Conservation (phyloP, 768 basidiomycete genomes). For the Lactifluus subvellereus region DNA sequence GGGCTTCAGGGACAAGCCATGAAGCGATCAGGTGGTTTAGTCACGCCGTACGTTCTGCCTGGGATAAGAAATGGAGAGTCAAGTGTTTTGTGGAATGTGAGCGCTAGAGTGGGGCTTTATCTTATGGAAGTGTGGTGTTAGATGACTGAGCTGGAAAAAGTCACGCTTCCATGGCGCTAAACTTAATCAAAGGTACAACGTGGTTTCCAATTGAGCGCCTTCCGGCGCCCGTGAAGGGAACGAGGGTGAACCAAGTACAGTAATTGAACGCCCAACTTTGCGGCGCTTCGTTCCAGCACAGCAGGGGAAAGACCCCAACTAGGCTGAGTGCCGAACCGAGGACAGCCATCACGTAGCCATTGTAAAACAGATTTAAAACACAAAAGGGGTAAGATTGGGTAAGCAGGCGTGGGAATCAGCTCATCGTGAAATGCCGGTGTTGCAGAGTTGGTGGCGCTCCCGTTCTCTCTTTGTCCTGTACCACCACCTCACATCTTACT, state of each 20-base stretch:
- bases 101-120: background rate
- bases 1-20: constrained; percentile 53
- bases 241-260: background rate
- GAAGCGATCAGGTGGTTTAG: background rate
- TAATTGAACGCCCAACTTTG: background rate
- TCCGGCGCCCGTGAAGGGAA: background rate
- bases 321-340: background rate
- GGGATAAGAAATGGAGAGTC: background rate
- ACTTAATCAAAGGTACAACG: background rate
- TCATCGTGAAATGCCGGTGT: constrained; percentile 13
- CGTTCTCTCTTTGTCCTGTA: constrained; percentile 23
- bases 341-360: too few relatives aligned
- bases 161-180: background rate
- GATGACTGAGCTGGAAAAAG: background rate
- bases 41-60: background rate
- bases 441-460: constrained; percentile 13
- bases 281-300: background rate
- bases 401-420: constrained; percentile 20
- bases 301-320: background rate
- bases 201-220: background rate
- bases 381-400: background rate
- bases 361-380: too few relatives aligned
- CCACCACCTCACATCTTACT: constrained; percentile 27
- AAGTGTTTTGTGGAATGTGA: background rate
- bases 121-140: background rate